Base-by-base conservation (phyloP, 495 filamentous ascomycete genomes). In the Articulospora tetracladia region DNA sequence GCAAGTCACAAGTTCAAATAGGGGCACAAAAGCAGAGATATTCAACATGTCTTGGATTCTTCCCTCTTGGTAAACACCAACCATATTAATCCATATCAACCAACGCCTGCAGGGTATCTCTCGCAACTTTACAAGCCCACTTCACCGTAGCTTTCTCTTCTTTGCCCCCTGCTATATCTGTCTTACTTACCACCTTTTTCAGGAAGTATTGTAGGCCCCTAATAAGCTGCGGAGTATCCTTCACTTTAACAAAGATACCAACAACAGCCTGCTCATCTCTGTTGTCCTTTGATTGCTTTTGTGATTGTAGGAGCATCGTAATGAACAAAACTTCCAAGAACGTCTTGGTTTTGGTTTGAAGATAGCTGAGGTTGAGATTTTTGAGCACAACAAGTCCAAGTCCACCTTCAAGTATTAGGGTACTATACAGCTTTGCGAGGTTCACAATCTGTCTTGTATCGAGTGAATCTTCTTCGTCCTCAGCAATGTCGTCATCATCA, bases 301-400 rank as follows among this genome's bases (percentile, higher is more conserved):
- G 66, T 36, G 53, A 83, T 58, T 88, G 83, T 34, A 89, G 79
- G 20, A 96, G 81, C 20, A 88, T 66, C 8, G 84, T 90, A 63
- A 93, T 86, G 23, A 97, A 74, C 68, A 97, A 67, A 1, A 95
- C 68, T 70, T 96, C 92, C 27, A 91, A 75, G 63, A 97, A 93
- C 1, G 78, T 84, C 58, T 83, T 85, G 0, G 89, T 89, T 72
- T 89, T 90, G 3, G 79, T 72, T 64, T 93, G 89, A 20, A 96
- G 76, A 66, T 88, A 90, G 13, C 85, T 76, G 46, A 93, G 82
- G 62, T 93, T 92, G 44, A 96, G 84, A 32, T 81, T 86, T 72
- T 81, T 96, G 44, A 97, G 70, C 28, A 88, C 76, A 0, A 76
- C 74, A 15, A 98, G 69, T 3, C 76, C 76, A 22, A 97, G 70